These are phyloP conservation scores for Lobosporangium transversale DNA, from an alignment of 192 early-diverging fungal species.

Conservation along the genomic window DNA sequence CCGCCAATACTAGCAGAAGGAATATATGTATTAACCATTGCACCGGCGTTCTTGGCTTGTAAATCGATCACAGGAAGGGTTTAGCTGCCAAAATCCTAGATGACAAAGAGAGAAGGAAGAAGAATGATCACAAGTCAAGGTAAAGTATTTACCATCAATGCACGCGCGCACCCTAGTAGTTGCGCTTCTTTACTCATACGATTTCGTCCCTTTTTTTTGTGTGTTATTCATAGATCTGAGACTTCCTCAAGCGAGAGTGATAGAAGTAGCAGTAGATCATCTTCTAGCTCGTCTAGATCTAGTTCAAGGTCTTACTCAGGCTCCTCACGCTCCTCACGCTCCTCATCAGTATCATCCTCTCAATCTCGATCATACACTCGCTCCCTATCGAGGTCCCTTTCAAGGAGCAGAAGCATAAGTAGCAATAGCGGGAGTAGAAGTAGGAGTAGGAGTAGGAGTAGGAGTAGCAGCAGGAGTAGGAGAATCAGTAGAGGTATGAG, in stretches of 20 bases:
- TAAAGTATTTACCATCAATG: too few species aligned
- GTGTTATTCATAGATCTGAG: too few species aligned
- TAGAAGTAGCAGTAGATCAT: conserved; percentile 18
- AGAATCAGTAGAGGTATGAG: conserved; percentile 5
- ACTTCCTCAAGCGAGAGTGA: conserved; percentile 23
- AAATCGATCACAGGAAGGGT: conserved; percentile 48
- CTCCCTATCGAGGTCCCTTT: conserved; percentile 14
- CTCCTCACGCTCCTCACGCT: conserved; percentile 21
- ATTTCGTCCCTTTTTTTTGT: too few species aligned
- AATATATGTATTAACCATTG: too few species aligned
- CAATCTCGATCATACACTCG: conserved; percentile 24
- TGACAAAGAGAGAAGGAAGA: conserved; percentile 53
- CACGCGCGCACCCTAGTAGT: neutral
- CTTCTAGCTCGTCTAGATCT: conserved; percentile 16
- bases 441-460: conserved; percentile 19
- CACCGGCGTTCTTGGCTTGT: too few species aligned
- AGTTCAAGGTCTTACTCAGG: conserved; percentile 17
- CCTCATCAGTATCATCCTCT: too few species aligned
- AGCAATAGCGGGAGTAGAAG: neutral
- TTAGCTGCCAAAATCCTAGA: conserved; percentile 60
- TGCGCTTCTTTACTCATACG: neutral
- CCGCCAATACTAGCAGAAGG: too few species aligned
- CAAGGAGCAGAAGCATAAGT: conserved; percentile 17
- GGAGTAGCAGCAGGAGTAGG: conserved; percentile 25
- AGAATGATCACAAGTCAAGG: conserved; percentile 19